Conservation (phyloP, 177 flowering plant species). For the Vitis hybrid region DNA sequence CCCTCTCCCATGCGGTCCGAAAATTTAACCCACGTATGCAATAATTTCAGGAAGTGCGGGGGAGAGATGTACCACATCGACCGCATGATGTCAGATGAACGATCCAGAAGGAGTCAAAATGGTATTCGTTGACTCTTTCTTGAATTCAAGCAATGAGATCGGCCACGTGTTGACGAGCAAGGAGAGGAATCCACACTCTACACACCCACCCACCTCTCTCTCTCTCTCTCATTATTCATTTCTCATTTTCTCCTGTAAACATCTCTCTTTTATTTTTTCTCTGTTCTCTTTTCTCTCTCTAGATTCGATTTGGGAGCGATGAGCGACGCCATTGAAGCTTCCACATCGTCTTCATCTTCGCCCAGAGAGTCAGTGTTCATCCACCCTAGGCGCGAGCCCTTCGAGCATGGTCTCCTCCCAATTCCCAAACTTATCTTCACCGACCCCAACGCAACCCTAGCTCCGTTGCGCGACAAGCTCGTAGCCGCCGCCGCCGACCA, state of each 20-base stretch:
- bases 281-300: background rate
- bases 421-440: constrained; percentile 87
- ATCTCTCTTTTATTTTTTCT: constrained; percentile 4
- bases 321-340: constrained; percentile 37
- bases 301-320: constrained; percentile 14
- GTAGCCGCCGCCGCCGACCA: constrained; percentile 11
- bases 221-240: constrained; percentile 7
- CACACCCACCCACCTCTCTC: constrained; percentile 3
- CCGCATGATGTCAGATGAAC: too few relatives aligned
- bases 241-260: constrained; percentile 1
- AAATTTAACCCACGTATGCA: too few relatives aligned
- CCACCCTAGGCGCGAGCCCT: constrained; percentile 80
- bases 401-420: constrained; percentile 93
- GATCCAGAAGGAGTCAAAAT: too few relatives aligned
- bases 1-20: too few relatives aligned
- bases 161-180: too few relatives aligned
- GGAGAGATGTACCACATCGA: too few relatives aligned
- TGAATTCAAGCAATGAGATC: too few relatives aligned
- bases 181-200: background rate
- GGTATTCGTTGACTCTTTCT: too few relatives aligned
- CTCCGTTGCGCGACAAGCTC: constrained; percentile 59
- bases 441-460: constrained; percentile 65
- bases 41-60: too few relatives aligned
- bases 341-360: constrained; percentile 25
- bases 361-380: constrained; percentile 28